Percentiles rank a stretch among this genome's conserved stretches.
Conservation (phyloP, 139 green algal genomes). For the Asterochloris sp. region DNA sequence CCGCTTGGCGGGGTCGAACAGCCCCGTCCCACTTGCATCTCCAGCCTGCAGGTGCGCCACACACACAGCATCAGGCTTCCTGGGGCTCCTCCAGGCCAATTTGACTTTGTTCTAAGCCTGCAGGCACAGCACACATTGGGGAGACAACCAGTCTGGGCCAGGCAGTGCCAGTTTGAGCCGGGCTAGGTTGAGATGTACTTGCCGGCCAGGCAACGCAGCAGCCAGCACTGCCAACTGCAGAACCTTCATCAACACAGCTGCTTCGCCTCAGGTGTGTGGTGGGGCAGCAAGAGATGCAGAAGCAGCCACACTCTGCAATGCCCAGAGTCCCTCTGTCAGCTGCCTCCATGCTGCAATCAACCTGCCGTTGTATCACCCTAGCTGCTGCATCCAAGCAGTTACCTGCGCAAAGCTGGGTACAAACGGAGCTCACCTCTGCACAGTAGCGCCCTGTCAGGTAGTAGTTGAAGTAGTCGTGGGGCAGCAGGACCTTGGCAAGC, state of each 20-base stretch:
- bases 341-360: neutral
- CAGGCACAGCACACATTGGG: neutral
- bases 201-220: no score
- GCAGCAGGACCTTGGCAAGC: constrained; percentile 65
- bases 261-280: neutral
- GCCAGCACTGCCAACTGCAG: no score
- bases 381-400: neutral
- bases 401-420: neutral
- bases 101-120: neutral
- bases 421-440: constrained; percentile 40
- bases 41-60: constrained; percentile 25
- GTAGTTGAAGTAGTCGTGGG: constrained; percentile 86
- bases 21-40: constrained; percentile 75
- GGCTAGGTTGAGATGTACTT: no score
- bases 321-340: neutral
- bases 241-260: neutral
- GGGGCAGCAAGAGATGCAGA: neutral
- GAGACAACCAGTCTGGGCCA: neutral
- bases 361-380: neutral
- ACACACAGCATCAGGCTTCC: no score
- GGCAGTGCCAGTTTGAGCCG: no score
- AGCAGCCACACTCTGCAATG: neutral
- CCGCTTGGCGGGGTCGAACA: constrained; percentile 52
- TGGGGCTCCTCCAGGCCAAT: neutral
- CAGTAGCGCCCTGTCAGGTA: constrained; percentile 50